A percentile compares a stretch with the other conserved stretches of the same genome.
These are phyloP conservation scores for Orbilia brochopaga DNA, from an alignment of 2,329 filamentous ascomycete genomes.

Conservation along the genomic window DNA sequence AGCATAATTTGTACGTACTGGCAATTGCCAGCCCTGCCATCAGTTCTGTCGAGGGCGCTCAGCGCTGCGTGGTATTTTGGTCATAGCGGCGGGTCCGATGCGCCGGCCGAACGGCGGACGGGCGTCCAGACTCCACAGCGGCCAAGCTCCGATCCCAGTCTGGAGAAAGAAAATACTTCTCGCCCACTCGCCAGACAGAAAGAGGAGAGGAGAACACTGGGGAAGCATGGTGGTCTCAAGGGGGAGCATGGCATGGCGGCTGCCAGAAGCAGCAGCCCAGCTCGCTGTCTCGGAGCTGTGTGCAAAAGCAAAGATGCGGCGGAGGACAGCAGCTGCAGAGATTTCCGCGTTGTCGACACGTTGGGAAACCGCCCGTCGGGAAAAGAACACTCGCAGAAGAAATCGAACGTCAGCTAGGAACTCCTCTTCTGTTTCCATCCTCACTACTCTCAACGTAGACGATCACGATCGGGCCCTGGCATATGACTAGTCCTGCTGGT, in stretches of 20 bases:
- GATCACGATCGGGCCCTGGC: neutral
- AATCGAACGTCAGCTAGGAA: constrained; percentile 5
- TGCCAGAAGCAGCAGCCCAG: constrained; percentile 6
- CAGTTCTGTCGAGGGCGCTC: no score
- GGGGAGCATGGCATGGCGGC: no score
- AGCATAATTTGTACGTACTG: neutral
- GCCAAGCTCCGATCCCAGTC: constrained; percentile 46
- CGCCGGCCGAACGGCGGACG: constrained; percentile 45
- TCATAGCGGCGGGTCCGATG: constrained; percentile 4
- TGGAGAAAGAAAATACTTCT: neutral
- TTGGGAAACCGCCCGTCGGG: constrained; percentile 43
- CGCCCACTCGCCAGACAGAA: no score
- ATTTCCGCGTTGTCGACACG: constrained; percentile 7
- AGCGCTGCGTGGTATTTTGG: constrained; percentile 7
- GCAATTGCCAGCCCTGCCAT: neutral
- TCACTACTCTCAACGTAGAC: neutral
- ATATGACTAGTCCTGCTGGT: neutral
- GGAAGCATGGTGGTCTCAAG: no score
- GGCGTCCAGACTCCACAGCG: constrained; percentile 39
- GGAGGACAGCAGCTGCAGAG: no score
- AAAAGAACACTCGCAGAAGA: constrained; percentile 16
- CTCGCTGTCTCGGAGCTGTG: neutral
- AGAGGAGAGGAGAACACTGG: no score
- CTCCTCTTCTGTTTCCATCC: constrained; percentile 12
- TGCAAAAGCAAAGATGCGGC: neutral